Evolutionary conservation across 805 yeast genomes (phyloP).

Genomic region (Yamadazyma ubonensis): DNA sequence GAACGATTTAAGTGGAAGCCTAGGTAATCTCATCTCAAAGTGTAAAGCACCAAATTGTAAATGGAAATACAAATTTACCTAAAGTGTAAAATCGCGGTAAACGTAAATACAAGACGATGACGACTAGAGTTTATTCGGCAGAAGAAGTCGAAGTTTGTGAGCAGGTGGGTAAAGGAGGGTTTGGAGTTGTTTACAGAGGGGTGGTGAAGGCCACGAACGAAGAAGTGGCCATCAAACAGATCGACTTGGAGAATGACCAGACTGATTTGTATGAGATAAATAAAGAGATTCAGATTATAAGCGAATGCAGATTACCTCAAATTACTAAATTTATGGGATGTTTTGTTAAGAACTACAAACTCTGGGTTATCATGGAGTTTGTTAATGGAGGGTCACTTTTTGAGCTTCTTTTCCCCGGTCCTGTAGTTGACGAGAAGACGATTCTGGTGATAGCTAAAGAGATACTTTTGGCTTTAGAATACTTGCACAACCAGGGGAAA

Average conservation of each 20-base stretch:
- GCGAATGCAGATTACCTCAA: constrained; percentile 62
- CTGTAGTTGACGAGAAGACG: constrained; percentile 50
- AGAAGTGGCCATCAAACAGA: constrained; percentile 61
- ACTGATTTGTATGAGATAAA: constrained; percentile 69
- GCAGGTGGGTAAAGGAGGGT: constrained; percentile 74
- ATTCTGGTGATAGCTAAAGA: constrained; percentile 56
- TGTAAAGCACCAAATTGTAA: not conserved
- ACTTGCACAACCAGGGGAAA: constrained; percentile 68
- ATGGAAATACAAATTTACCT: not conserved
- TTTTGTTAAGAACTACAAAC: constrained; percentile 63
- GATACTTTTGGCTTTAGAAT: constrained; percentile 58
- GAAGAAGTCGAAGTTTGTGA: constrained; percentile 44
- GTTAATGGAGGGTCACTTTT: constrained; percentile 76
- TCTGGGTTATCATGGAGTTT: constrained; percentile 81
- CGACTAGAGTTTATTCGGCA: constrained; percentile 25
- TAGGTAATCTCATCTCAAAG: not conserved
- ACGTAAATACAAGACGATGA: constrained; percentile 1
- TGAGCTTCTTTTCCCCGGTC: constrained; percentile 60
- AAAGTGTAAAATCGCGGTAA: not conserved
- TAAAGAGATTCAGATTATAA: constrained; percentile 65
- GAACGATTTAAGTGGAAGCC: not conserved
- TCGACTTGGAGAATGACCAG: constrained; percentile 67
- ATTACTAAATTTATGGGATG: constrained; percentile 72
- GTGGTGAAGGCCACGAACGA: constrained; percentile 41
- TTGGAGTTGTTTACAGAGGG: constrained; percentile 74